These are phyloP conservation scores for Friedmanniomyces simplex DNA, from an alignment of 495 filamentous ascomycete species.

Conservation along the genomic window DNA sequence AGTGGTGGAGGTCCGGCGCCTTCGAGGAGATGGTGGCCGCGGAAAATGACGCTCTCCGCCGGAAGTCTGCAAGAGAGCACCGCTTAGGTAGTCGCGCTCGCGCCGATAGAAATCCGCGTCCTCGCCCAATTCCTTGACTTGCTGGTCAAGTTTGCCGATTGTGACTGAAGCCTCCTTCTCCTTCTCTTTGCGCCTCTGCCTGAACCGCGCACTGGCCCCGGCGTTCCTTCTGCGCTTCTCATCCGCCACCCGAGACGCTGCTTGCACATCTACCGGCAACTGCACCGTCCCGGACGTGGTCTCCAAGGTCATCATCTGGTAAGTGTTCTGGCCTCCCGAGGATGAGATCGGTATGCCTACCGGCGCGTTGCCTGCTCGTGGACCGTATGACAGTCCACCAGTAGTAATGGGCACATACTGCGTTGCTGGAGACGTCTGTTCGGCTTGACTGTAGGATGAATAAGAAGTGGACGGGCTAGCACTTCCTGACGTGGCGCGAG, in stretches of 20 bases:
- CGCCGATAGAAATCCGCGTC: slow-evolving; percentile 33
- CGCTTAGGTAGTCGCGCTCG: slow-evolving; percentile 32
- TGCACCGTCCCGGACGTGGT: slow-evolving; percentile 31
- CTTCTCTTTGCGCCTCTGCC: slow-evolving; percentile 79
- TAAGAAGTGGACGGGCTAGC: slow-evolving; percentile 24
- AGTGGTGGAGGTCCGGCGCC: slow-evolving; percentile 10
- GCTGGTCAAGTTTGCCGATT: slow-evolving; percentile 53
- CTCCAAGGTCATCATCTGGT: slow-evolving; percentile 33
- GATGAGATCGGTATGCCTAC: slow-evolving; percentile 30
- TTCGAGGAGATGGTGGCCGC: slow-evolving; percentile 26
- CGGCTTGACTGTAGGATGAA: slow-evolving; percentile 21
- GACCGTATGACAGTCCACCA: background rate
- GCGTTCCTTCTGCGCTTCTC: slow-evolving; percentile 60
- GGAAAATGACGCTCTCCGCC: slow-evolving; percentile 30
- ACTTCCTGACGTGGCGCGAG: slow-evolving; percentile 14
- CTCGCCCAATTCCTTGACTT: slow-evolving; percentile 33
- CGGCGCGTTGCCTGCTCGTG: slow-evolving; percentile 11
- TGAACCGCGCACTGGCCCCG: slow-evolving; percentile 80
- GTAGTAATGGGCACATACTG: slow-evolving; percentile 5
- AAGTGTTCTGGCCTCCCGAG: slow-evolving; percentile 28
- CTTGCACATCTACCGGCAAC: slow-evolving; percentile 35
- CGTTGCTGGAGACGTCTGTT: slow-evolving; percentile 15
- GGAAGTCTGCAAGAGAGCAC: slow-evolving; percentile 22
- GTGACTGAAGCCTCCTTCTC: slow-evolving; percentile 64
- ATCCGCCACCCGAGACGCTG: slow-evolving; percentile 31